Base-by-base conservation (phyloP, 768 basidiomycete genomes). In the Lactarius deliciosus region DNA sequence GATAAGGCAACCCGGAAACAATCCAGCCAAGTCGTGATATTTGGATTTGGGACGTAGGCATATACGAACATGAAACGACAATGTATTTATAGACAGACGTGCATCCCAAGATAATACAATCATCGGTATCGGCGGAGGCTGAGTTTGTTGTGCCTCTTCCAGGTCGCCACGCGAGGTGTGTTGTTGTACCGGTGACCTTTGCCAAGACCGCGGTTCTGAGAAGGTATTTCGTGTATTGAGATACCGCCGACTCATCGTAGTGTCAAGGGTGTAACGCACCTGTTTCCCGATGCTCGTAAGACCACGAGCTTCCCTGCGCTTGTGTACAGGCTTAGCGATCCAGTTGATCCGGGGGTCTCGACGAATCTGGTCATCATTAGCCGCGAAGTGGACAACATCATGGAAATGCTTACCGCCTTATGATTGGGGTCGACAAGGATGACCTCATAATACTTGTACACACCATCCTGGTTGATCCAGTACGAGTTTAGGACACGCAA, bases 391-490 rank as follows among this genome's bases (percentile, higher is more conserved):
- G 28, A 16, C 38, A 34, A 22, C 30, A 63, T 43, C 55, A 54
- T 22, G 28, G 40, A 40, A 50, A 36, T 8, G 80, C 93, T 74
- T 76, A 95, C 94, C 74, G 92, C 94, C 77, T 94, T 96, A 83
- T 96, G 94, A 76, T 77, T 88, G 66, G 94, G 94, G 75, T 99
- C 97, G 66, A 99, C 96, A 71, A 97, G 86, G 77, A 99, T 98
- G 74, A 99, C 94, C 78, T 99, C 97, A 82, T 88, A 99, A 83
- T 97, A 98, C 79, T 96, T 97, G 87, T 96, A 97, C 36, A 97
- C 92, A 79, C 95, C 94, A 76, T 98, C 95, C 81, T 96, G 94
- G 81, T 98, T 98, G 75, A 99, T 82, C 97, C 97, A 99, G 86
- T 98, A 98, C 57, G 96, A 98, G 82, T 96, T 97, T 74, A 97